Base-by-base conservation (phyloP, 2,329 filamentous ascomycete genomes). In the Esteya vermicola region DNA sequence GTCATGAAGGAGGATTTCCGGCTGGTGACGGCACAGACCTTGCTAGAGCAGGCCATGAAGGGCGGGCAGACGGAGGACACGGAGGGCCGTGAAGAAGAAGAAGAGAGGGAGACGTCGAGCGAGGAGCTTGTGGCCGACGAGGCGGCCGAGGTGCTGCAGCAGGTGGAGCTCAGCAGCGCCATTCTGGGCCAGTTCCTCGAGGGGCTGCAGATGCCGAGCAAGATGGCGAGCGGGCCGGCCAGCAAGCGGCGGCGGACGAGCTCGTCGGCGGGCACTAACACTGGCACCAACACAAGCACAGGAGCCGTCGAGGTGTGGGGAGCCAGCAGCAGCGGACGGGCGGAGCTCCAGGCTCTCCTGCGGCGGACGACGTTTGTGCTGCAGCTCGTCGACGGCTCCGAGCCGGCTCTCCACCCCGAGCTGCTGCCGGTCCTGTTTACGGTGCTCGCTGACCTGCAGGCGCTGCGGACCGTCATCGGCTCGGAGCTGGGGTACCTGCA, bases 401-500 rank as follows among this genome's bases (percentile, higher is more conserved):
- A 76, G 34, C 81, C 85, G 1, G 78, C 77, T 41, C 70, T 75
- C 23, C 82, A 93, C 54, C 75, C 83, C 0, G 75, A 84, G 51
- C 66, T 98, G 30, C 68, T 94, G 6, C 76, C 78, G 43, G 76
- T 75, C 22, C 67, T 98, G 4, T 98, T 96, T 61, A 78, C 80
- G 42, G 72, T 84, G 1, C 71, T 98, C n/a, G 79, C 81, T 6
- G 84, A 93, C 52, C 69, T 98, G 20, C 86, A 93, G 51, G 81
- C 85, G 45, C 82, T 91, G 55, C 81, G 84, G 55, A 73, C 77
- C 21, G 75, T 89, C 43, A 76, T 88, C 21, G 79, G 83, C 32
- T 89, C 86, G 1, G 88, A 93, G 54, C 71, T 95, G 45, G 85
- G 86, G 14, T 96, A 96, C 60, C 66, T 96, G 32, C 82, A 96